Percentiles rank a stretch among this genome's conserved stretches.
Evolutionary conservation across 2,329 filamentous ascomycete species (phyloP).

Genomic region (Nothopassalora personata): DNA sequence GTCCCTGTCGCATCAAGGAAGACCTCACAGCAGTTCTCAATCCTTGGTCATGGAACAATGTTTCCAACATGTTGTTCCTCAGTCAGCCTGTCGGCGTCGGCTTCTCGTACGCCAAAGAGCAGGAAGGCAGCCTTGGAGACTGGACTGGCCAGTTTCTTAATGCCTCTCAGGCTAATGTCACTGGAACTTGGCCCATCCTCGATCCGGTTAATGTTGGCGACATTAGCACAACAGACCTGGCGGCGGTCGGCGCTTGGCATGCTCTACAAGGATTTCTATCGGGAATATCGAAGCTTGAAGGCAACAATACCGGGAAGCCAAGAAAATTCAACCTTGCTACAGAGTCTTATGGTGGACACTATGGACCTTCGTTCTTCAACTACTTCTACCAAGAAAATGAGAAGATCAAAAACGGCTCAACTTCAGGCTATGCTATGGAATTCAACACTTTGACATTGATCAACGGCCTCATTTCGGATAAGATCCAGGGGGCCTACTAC

Average conservation of each 20-base stretch:
- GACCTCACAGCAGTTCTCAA: constrained; percentile 41
- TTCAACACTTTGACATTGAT: constrained; percentile 43
- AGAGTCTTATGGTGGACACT: constrained; percentile 36
- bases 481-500: constrained; percentile 46
- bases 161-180: constrained; percentile 32
- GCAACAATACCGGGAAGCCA: constrained; percentile 43
- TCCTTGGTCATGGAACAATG: constrained; percentile 54
- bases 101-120: constrained; percentile 46
- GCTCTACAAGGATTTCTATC: constrained; percentile 52
- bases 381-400: constrained; percentile 55
- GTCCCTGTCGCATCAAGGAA: constrained; percentile 38
- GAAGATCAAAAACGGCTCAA: constrained; percentile 29
- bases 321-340: constrained; percentile 18
- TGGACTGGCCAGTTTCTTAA: constrained; percentile 45
- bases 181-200: constrained; percentile 47
- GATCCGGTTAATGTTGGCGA: constrained; percentile 39
- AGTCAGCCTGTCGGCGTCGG: constrained; percentile 57
- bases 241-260: constrained; percentile 52
- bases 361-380: constrained; percentile 49
- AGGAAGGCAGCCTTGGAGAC: constrained; percentile 14
- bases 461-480: constrained; percentile 53
- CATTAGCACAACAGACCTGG: constrained; percentile 52
- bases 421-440: constrained; percentile 3
- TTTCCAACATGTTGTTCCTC: constrained; percentile 56
- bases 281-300: constrained; percentile 42